Evolutionary conservation across 306 rosid genomes (phyloP).

Genomic region (Delonix regia): DNA sequence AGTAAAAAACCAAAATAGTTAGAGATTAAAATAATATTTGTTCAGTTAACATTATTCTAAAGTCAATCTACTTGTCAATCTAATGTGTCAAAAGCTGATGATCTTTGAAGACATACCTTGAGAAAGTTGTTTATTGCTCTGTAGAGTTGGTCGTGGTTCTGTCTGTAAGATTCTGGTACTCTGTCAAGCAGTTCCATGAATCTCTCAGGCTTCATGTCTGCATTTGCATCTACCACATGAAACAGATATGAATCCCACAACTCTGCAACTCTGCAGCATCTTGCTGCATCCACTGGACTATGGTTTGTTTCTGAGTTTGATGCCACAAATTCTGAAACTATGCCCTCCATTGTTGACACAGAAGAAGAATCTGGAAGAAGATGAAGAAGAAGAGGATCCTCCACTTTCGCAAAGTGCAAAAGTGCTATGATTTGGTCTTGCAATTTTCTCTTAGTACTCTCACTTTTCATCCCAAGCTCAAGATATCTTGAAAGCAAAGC

Average conservation of each 20-base stretch:
- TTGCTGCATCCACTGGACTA: conserved; percentile 40
- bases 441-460: conserved; percentile 47
- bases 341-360: conserved; percentile 72
- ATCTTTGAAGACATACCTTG: conserved; percentile 47
- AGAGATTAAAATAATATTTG: too few relatives aligned
- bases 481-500: conserved; percentile 80
- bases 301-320: conserved; percentile 49
- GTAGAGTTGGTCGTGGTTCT: conserved; percentile 77
- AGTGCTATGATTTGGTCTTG: conserved; percentile 62
- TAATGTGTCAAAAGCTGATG: not conserved
- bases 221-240: conserved; percentile 60
- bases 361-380: conserved; percentile 54
- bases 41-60: too few relatives aligned
- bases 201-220: conserved; percentile 54
- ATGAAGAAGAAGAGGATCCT: conserved; percentile 62
- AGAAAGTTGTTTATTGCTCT: conserved; percentile 62
- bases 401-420: conserved; percentile 67
- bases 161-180: conserved; percentile 63
- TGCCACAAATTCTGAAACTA: conserved; percentile 54
- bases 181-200: conserved; percentile 79
- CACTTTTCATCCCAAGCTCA: conserved; percentile 51
- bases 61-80: not conserved
- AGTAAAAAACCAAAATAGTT: too few relatives aligned
- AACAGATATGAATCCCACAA: conserved; percentile 79
- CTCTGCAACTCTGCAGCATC: conserved; percentile 58